Conservation (phyloP, 2,329 filamentous ascomycete species). For the Arthrobotrys pseudoclavata region DNA sequence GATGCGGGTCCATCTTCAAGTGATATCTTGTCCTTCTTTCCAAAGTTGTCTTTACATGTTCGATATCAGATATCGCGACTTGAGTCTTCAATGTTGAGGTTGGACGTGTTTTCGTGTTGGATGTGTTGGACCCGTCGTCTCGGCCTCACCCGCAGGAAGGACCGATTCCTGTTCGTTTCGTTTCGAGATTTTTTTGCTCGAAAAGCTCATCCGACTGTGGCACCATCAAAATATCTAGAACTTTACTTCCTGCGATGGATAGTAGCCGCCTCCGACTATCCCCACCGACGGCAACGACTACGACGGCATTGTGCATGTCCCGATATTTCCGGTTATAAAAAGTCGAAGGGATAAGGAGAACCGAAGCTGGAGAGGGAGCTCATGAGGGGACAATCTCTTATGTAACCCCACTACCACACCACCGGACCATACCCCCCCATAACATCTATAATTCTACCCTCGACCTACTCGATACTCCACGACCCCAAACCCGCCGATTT, state of each 20-base stretch:
- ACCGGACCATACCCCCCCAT: not conserved
- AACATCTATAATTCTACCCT: conserved; percentile 9
- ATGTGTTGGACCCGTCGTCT: conserved; percentile 60
- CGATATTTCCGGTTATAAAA: conserved; percentile 8
- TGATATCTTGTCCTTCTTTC: no score
- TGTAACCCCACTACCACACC: conserved; percentile 33
- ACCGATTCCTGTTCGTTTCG: not conserved
- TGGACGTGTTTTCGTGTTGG: conserved; percentile 8
- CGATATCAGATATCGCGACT: conserved; percentile 9
- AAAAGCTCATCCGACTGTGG: conserved; percentile 41
- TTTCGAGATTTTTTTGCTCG: conserved; percentile 23
- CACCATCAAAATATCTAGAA: conserved; percentile 22
- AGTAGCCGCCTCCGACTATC: conserved; percentile 3
- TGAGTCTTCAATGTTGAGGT: not conserved
- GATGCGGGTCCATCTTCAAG: conserved; percentile 50
- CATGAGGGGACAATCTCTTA: conserved; percentile 13
- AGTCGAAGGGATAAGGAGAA: not conserved
- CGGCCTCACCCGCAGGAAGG: not conserved
- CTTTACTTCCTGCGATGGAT: conserved; percentile 21
- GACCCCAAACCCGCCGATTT: conserved; percentile 9
- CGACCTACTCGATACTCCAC: not conserved
- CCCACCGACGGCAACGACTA: conserved; percentile 6
- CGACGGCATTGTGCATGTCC: conserved; percentile 4
- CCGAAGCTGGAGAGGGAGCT: not conserved
- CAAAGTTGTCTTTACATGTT: not conserved